A percentile compares a stretch with the other conserved stretches of the same genome.
Conservation (phyloP, 1,284 basidiomycete genomes). For the Laetiporus sulphureus region DNA sequence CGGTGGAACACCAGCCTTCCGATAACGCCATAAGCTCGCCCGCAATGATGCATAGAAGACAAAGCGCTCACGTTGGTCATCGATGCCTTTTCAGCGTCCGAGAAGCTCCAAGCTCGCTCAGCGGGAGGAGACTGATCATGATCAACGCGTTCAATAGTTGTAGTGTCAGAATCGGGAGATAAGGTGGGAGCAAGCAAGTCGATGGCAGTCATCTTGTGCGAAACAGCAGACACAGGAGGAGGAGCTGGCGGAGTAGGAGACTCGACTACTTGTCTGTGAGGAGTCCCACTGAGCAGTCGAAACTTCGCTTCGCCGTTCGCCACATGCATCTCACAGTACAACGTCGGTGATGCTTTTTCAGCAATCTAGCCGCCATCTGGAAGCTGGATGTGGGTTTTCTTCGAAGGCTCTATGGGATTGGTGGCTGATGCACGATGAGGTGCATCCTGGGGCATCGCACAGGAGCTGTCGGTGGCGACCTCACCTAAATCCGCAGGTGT, state of each 20-base stretch:
- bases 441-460: too few species aligned
- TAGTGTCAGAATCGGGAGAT: slow-evolving; percentile 37
- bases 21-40: slow-evolving; percentile 49
- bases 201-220: slow-evolving; percentile 28
- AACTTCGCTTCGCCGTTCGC: slow-evolving; percentile 32
- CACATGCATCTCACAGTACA: slow-evolving; percentile 45
- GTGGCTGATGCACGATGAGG: slow-evolving; percentile 29
- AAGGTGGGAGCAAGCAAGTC: slow-evolving; percentile 35
- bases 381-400: slow-evolving; percentile 39
- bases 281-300: slow-evolving; percentile 13
- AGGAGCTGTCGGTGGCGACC: slow-evolving; percentile 11
- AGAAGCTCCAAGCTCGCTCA: slow-evolving; percentile 51
- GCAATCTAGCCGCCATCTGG: slow-evolving; percentile 48
- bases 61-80: slow-evolving; percentile 54
- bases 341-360: slow-evolving; percentile 23
- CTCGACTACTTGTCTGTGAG: slow-evolving; percentile 29
- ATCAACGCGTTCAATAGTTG: slow-evolving; percentile 31
- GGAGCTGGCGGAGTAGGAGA: slow-evolving; percentile 31
- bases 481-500: slow-evolving; percentile 46
- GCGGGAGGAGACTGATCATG: slow-evolving; percentile 63
- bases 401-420: slow-evolving; percentile 38
- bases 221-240: slow-evolving; percentile 24
- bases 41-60: slow-evolving; percentile 38
- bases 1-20: slow-evolving; percentile 68
- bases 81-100: slow-evolving; percentile 48